Evolutionary conservation across 2,329 filamentous ascomycete genomes (phyloP).

Genomic region (Penicillium verrucosum): DNA sequence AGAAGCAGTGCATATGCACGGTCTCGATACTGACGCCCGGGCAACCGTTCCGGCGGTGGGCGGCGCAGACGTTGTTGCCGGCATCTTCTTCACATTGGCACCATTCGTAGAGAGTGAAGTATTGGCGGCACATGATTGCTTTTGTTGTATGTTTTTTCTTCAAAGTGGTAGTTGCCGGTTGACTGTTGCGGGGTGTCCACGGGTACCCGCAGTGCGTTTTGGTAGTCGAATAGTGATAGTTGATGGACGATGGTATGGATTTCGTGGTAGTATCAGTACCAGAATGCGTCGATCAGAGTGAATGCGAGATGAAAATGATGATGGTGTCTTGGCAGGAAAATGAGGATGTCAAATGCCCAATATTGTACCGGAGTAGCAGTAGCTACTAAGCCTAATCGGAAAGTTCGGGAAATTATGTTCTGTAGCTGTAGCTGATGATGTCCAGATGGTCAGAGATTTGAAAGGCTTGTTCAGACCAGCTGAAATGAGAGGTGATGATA

Average conservation of each 20-base stretch:
- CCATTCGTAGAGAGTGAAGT: conserved; percentile 38
- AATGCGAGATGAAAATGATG: neutral
- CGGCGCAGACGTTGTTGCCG: conserved; percentile 30
- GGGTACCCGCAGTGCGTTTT: neutral
- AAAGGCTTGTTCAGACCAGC: conserved; percentile 20
- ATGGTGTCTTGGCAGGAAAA: neutral
- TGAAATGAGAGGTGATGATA: conserved; percentile 9
- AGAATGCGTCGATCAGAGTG: neutral
- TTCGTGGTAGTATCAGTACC: neutral
- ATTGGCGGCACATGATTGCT: conserved; percentile 37
- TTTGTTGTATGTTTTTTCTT: neutral
- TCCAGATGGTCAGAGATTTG: neutral
- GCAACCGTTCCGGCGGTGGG: conserved; percentile 28
- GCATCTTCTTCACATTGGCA: conserved; percentile 40
- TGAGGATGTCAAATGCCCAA: neutral
- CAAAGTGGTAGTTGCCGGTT: neutral
- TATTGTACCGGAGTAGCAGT: neutral
- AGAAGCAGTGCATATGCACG: conserved; percentile 41
- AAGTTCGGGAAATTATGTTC: neutral
- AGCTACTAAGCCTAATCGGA: neutral
- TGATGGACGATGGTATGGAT: neutral
- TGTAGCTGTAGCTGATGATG: neutral
- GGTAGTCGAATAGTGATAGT: neutral
- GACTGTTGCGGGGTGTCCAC: neutral
- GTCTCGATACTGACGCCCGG: conserved; percentile 34